Evolutionary conservation across 1,284 basidiomycete genomes (phyloP).

Genomic region (Inonotus obliquus): DNA sequence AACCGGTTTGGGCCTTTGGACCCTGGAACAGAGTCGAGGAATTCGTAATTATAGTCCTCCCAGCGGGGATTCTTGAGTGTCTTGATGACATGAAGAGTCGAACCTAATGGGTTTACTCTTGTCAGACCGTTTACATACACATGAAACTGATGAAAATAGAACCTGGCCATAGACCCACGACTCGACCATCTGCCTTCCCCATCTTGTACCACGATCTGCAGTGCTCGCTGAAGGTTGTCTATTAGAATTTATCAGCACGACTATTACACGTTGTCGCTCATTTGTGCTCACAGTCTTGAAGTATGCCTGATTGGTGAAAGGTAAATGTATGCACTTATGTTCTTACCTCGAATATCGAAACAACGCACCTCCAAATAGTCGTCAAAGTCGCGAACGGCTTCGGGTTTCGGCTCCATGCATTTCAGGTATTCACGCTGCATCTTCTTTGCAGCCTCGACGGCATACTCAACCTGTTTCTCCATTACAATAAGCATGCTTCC

Average conservation of each 20-base stretch:
- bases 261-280: not conserved
- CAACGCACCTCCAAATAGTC: conserved; percentile 42
- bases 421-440: conserved; percentile 54
- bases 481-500: conserved; percentile 50
- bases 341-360: not conserved
- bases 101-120: not conserved
- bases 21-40: conserved; percentile 29
- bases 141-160: not conserved
- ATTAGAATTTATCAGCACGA: not conserved
- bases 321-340: not conserved
- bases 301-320: conserved; percentile 27
- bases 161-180: conserved; percentile 59
- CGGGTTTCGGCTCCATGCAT: conserved; percentile 50
- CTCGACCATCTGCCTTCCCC: conserved; percentile 51
- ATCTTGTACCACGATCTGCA: conserved; percentile 66
- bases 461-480: conserved; percentile 53
- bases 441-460: conserved; percentile 48
- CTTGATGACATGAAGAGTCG: conserved; percentile 34
- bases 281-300: conserved; percentile 38
- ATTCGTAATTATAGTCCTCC: conserved; percentile 60
- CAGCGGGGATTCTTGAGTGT: conserved; percentile 52
- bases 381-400: conserved; percentile 56
- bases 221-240: conserved; percentile 55
- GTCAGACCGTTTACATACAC: not conserved
- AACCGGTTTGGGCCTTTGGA: conserved; percentile 39